Conservation (phyloP, 306 rosid genomes). For the Vigna unguiculata region DNA sequence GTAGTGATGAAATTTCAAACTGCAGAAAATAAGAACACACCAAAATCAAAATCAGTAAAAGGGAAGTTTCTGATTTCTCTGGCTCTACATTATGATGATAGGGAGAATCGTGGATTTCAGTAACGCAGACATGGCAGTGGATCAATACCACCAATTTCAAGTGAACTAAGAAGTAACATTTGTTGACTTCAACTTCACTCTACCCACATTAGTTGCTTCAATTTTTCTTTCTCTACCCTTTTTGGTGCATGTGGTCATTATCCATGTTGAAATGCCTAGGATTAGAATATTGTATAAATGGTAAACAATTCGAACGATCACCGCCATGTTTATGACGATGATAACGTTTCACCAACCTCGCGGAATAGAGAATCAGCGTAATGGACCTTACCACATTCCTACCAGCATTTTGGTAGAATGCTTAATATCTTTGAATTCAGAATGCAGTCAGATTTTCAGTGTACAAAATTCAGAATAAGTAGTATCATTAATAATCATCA, state of each 20-base stretch:
- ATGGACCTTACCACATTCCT: constrained; percentile 1
- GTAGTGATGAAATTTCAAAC: no score
- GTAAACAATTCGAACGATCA: constrained; percentile 42
- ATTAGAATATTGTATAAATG: no score
- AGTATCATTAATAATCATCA: not conserved
- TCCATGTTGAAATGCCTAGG: constrained; percentile 6
- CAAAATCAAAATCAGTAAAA: no score
- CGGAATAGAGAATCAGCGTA: constrained; percentile 20
- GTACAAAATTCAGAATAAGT: not conserved
- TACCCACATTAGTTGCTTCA: constrained; percentile 23
- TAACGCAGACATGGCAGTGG: no score
- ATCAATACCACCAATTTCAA: constrained; percentile 94
- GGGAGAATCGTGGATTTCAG: no score
- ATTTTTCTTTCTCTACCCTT: not conserved
- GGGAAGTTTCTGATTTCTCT: no score
- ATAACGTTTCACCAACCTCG: constrained; percentile 46
- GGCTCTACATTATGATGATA: no score
- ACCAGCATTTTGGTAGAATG: constrained; percentile 4
- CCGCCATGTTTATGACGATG: constrained; percentile 42
- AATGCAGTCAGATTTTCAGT: not conserved
- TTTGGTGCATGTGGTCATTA: constrained; percentile 25
- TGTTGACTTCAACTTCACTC: constrained; percentile 38
- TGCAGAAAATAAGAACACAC: no score
- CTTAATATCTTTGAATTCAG: not conserved
- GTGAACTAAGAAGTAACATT: constrained; percentile 47